Percentiles rank a stretch among this genome's conserved stretches.
phyloP scores from a whole-genome alignment of 108 stramenopile genomes.

The Cyclotella cryptica region DNA sequence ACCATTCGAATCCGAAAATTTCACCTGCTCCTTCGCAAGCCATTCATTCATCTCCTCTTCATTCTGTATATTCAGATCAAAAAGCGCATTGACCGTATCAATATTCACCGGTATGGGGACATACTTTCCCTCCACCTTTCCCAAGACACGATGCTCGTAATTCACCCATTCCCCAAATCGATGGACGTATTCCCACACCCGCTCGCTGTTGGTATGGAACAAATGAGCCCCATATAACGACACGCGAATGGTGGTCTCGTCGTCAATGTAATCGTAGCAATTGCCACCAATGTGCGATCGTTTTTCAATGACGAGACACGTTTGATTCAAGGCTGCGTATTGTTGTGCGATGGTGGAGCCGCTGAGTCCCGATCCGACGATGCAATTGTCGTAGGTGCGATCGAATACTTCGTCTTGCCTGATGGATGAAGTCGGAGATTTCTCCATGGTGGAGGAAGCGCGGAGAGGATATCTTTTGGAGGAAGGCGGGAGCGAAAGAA shows the following conservation, averaged over 20 bases:
- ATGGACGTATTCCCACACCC: conserved; percentile 81
- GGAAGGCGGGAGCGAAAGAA: neutral
- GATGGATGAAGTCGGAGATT: too few species aligned
- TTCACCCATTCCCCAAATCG: conserved; percentile 70
- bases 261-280: conserved; percentile 83
- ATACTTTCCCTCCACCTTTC: conserved; percentile 63
- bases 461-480: neutral
- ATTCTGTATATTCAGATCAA: conserved; percentile 63
- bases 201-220: conserved; percentile 73
- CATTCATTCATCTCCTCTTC: conserved; percentile 80
- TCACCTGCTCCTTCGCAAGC: conserved; percentile 66
- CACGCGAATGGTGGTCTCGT: conserved; percentile 67
- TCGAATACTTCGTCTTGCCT: neutral
- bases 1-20: conserved; percentile 29
- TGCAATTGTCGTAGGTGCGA: conserved; percentile 67
- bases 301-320: conserved; percentile 72
- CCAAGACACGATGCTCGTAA: conserved; percentile 80
- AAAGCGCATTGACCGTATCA: conserved; percentile 83
- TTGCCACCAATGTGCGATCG: conserved; percentile 85
- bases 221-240: conserved; percentile 74
- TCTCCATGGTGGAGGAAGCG: neutral
- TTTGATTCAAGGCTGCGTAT: conserved; percentile 63
- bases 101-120: conserved; percentile 89
- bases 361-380: conserved; percentile 80
- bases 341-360: conserved; percentile 83